phyloP scores from a whole-genome alignment of 345 rosid genomes.

The Salix koriyanagi region DNA sequence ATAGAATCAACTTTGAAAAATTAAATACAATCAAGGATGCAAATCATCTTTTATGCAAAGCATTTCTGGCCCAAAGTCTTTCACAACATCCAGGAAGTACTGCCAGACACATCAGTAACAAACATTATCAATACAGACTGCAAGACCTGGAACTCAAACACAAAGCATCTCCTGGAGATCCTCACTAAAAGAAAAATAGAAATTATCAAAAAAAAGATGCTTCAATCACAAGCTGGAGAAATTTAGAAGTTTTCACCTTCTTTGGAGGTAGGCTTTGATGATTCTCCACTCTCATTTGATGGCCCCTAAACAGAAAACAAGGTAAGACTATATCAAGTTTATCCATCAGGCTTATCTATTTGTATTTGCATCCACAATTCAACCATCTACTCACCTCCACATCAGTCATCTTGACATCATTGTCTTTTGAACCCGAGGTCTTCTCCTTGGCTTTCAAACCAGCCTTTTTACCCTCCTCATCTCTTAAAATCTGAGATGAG shows the following conservation, averaged over 20 bases:
- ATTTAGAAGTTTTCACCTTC: constrained; percentile 46
- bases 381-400: constrained; percentile 51
- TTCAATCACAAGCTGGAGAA: neutral
- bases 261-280: constrained; percentile 45
- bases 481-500: constrained; percentile 57
- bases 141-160: neutral
- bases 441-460: constrained; percentile 60
- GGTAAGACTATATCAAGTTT: constrained; percentile 2
- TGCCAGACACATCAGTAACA: neutral
- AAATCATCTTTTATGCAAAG: neutral
- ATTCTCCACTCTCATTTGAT: constrained; percentile 55
- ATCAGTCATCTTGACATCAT: constrained; percentile 69
- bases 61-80: neutral
- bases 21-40: neutral
- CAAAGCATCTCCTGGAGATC: neutral
- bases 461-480: constrained; percentile 80
- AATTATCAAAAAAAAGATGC: neutral
- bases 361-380: neutral
- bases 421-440: constrained; percentile 49
- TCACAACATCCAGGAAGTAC: neutral
- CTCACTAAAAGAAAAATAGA: neutral
- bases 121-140: neutral
- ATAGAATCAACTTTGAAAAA: neutral
- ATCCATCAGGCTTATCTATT: neutral
- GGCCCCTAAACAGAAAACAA: constrained; percentile 47